Evolutionary conservation across 352 stramenopile genomes (phyloP).

Genomic region (Pythium coloratum): DNA sequence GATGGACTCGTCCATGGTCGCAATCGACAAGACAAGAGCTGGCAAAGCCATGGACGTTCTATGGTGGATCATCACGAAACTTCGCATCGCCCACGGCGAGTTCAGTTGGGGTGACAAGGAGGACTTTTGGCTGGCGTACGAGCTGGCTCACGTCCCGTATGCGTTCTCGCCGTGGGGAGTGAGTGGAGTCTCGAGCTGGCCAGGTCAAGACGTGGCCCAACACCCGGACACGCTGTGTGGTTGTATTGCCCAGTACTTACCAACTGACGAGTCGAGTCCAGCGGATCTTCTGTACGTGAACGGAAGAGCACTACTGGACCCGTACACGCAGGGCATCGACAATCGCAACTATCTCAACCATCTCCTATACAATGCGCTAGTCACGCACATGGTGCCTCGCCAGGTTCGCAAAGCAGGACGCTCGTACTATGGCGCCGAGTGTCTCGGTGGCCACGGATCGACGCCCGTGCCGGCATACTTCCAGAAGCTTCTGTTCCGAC

Average conservation of each 20-base stretch:
- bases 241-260: slow-evolving; percentile 59
- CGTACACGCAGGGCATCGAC: slow-evolving; percentile 35
- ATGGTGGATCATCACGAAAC: slow-evolving; percentile 52
- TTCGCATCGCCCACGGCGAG: slow-evolving; percentile 42
- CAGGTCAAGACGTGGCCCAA: slow-evolving; percentile 52
- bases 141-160: slow-evolving; percentile 52
- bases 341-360: slow-evolving; percentile 13
- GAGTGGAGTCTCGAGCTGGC: slow-evolving; percentile 39
- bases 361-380: slow-evolving; percentile 45
- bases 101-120: slow-evolving; percentile 58
- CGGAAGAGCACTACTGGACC: slow-evolving; percentile 49
- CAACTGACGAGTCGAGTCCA: slow-evolving; percentile 11
- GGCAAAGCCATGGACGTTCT: slow-evolving; percentile 38
- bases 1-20: slow-evolving; percentile 54
- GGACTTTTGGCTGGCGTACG: slow-evolving; percentile 67
- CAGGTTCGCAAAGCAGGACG: slow-evolving; percentile 25
- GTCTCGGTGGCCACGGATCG: no score
- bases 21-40: slow-evolving; percentile 41
- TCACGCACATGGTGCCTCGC: slow-evolving; percentile 53
- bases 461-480: no score
- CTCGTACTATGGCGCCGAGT: no score
- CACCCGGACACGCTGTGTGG: slow-evolving; percentile 64
- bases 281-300: slow-evolving; percentile 59
- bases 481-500: no score
- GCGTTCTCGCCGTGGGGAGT: slow-evolving; percentile 68